These are phyloP conservation scores for Backusella parvicylindrica DNA, from an alignment of 192 early-diverging fungal genomes.

Conservation along the genomic window DNA sequence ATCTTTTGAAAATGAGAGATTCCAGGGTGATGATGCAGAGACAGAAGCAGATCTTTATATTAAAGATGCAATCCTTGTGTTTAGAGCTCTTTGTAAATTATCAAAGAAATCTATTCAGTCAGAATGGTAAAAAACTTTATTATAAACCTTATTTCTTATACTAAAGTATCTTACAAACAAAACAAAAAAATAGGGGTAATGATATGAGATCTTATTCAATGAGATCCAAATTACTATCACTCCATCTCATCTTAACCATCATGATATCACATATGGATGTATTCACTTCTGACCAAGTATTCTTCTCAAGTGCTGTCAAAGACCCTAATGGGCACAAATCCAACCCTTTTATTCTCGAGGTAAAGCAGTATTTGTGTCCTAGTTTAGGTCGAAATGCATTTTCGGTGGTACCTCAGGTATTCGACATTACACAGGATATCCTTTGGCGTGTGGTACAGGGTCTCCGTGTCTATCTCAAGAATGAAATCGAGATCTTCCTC, in stretches of 20 bases:
- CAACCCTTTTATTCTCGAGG: slow-evolving; percentile 74
- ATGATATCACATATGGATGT: slow-evolving; percentile 73
- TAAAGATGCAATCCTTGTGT: slow-evolving; percentile 77
- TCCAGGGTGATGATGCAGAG: slow-evolving; percentile 1
- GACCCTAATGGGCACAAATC: slow-evolving; percentile 24
- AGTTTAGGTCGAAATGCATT: slow-evolving; percentile 80
- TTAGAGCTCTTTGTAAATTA: slow-evolving; percentile 86
- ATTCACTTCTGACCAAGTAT: slow-evolving; percentile 61
- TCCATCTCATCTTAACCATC: slow-evolving; percentile 75
- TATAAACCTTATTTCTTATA: neutral
- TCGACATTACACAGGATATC: slow-evolving; percentile 80
- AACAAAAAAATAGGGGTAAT: slow-evolving; percentile 26
- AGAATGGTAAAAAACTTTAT: slow-evolving; percentile 40
- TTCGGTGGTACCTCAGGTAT: slow-evolving; percentile 71
- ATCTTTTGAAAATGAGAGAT: slow-evolving; percentile 21
- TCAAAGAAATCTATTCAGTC: slow-evolving; percentile 79
- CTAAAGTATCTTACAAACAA: neutral
- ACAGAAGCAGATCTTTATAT: slow-evolving; percentile 37
- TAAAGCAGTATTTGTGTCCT: slow-evolving; percentile 85
- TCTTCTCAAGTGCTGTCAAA: slow-evolving; percentile 22
- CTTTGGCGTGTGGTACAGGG: slow-evolving; percentile 75
- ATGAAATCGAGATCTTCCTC: slow-evolving; percentile 87
- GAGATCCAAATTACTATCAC: slow-evolving; percentile 80
- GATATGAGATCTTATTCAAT: slow-evolving; percentile 80
- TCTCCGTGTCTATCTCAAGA: slow-evolving; percentile 70